phyloP scores from a whole-genome alignment of 2,329 filamentous ascomycete genomes.

The Polychaeton citri region DNA sequence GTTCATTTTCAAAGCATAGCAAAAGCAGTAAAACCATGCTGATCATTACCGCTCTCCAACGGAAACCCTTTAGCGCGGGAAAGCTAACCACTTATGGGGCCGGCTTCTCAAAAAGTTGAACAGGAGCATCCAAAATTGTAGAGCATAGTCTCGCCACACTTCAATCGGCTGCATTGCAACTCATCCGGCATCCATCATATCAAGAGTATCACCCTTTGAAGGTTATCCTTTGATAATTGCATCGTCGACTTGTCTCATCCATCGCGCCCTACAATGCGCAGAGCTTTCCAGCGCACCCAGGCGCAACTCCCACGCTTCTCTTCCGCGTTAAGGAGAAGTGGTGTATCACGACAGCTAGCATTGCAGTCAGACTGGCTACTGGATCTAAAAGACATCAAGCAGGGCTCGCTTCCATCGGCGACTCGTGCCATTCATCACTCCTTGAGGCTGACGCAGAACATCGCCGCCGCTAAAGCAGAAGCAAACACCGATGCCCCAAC shows the following conservation, averaged over 20 bases:
- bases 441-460: conserved; percentile 23
- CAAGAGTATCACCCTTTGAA: no score
- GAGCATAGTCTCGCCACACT: no score
- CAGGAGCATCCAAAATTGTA: background rate
- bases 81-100: no score
- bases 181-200: no score
- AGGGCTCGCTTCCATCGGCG: background rate
- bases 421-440: conserved; percentile 22
- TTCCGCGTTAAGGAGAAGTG: background rate
- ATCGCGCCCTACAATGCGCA: background rate
- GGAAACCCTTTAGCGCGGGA: no score
- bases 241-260: no score
- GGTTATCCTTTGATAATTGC: no score
- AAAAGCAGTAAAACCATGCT: no score
- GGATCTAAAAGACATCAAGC: background rate
- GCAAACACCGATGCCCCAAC: conserved; percentile 9
- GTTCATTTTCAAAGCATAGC: no score
- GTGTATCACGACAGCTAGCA: background rate
- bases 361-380: background rate
- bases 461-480: conserved; percentile 10
- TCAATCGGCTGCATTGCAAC: no score
- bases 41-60: no score
- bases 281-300: background rate
- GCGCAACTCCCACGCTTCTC: background rate
- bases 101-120: background rate